phyloP scores from a whole-genome alignment of 495 filamentous ascomycete genomes.

The Geoglossum glabrum region DNA sequence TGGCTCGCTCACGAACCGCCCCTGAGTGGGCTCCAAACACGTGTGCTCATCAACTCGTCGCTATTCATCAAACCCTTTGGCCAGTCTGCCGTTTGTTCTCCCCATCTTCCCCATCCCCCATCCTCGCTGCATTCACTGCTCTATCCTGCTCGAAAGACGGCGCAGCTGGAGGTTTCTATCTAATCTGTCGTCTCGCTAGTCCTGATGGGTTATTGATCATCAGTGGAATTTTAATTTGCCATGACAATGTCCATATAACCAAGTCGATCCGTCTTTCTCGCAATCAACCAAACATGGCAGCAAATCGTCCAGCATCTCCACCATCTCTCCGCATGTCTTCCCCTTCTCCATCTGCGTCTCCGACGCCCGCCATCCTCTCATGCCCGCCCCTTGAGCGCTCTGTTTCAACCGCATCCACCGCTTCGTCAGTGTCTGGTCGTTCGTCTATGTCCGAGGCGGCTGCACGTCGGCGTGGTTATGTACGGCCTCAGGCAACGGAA shows the following conservation, averaged over 20 bases:
- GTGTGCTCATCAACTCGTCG: neutral
- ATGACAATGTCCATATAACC: neutral
- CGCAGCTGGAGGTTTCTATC: too few species aligned
- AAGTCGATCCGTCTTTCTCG: neutral
- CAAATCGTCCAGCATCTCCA: neutral
- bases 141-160: too few species aligned
- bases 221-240: neutral
- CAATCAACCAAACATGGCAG: neutral
- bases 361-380: conserved; percentile 14
- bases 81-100: neutral
- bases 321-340: neutral
- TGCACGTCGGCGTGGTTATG: conserved; percentile 58
- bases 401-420: conserved; percentile 55
- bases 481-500: conserved; percentile 73
- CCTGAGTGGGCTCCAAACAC: neutral
- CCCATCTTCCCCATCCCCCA: too few species aligned
- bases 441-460: conserved; percentile 32
- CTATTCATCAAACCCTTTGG: neutral
- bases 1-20: neutral
- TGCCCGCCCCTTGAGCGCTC: conserved; percentile 47
- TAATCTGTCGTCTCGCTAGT: too few species aligned
- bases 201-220: too few species aligned
- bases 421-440: conserved; percentile 38
- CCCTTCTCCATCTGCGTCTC: conserved; percentile 14
- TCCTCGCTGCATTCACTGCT: too few species aligned